Base-by-base conservation (phyloP, 1,139 yeast species). In the Yamadazyma atlantica region DNA sequence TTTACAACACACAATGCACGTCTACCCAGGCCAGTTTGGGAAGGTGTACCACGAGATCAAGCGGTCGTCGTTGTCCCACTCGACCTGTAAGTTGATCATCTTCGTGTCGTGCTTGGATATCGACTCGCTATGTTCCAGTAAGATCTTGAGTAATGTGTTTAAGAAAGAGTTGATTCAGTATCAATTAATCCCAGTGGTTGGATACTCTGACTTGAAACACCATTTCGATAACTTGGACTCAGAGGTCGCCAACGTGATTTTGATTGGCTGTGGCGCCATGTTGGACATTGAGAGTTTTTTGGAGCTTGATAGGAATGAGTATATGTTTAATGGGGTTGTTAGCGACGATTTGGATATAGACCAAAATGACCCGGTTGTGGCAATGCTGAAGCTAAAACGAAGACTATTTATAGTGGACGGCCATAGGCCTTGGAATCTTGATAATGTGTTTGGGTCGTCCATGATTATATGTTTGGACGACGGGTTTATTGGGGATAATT, bases 201-300 rank as follows among this genome's bases (percentile, higher is more conserved):
- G 99, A 1, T 92, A 88, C 54, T 65, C 82, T 9, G 97, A 90
- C 51, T 66, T 94, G 48, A 78, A 78, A 44, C 55, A 53, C 25
- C 88, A 84, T 55, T 90, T 79, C 54, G 43, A 52, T 9, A 74
- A 73, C 39, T 63, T 92, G 30, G 97, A 90, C 51, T 73, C 65
- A 9, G 94, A 87, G 40, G 81, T 92, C n/a, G 64, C 80, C 11
- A 89, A 85, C 53, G 84, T 92, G 10, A 61, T 94, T 4, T 67
- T 90, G 33, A 65, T 94, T 2, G 98, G 98, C 0, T 92, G 97
- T 63, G 98, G 98, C n/a, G 95, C 95, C 12, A 81, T 86, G 75
- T 77, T 90, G 22, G 97, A 94, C 59, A 57, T 94, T 27, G 95
- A 87, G 55, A 73, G 79, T 27, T 87, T 86, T 55, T 69, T 92